phyloP scores from a whole-genome alignment of 805 yeast species.

The Pichia phayaonensis region DNA sequence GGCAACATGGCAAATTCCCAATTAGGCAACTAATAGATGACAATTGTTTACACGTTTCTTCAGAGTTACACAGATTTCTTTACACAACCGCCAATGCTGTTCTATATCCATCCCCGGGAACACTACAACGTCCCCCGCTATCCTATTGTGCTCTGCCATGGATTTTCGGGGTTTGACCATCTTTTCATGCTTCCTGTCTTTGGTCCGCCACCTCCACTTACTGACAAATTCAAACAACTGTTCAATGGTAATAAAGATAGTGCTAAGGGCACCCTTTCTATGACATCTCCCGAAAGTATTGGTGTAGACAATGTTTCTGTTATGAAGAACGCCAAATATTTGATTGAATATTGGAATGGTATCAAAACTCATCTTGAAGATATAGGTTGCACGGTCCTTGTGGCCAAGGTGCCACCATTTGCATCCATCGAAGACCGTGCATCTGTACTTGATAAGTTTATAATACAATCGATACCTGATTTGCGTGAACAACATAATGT shows the following conservation, averaged over 20 bases:
- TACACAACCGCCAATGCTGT: background rate
- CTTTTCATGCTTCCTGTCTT: conserved; percentile 8
- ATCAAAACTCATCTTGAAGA: conserved; percentile 51
- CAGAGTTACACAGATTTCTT: background rate
- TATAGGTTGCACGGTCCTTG: conserved; percentile 61
- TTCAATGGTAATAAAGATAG: background rate
- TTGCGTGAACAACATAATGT: conserved; percentile 18
- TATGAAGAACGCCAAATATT: conserved; percentile 26
- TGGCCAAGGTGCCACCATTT: conserved; percentile 77
- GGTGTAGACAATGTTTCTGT: conserved; percentile 8
- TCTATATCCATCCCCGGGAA: background rate
- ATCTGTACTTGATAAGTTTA: conserved; percentile 40
- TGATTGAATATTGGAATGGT: conserved; percentile 78
- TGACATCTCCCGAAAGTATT: conserved; percentile 1
- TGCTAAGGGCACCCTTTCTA: background rate
- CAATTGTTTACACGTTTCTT: background rate
- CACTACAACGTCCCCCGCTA: conserved; percentile 18
- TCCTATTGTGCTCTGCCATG: conserved; percentile 21
- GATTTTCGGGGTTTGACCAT: conserved; percentile 17
- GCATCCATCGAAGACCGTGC: conserved; percentile 72
- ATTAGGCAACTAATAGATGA: background rate
- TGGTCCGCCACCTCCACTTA: background rate
- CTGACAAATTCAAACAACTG: conserved; percentile 1
- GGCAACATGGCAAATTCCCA: background rate
- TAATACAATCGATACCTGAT: conserved; percentile 26